These are phyloP conservation scores for Rubus parviflorus DNA, from an alignment of 306 rosid genomes.

Conservation along the genomic window DNA sequence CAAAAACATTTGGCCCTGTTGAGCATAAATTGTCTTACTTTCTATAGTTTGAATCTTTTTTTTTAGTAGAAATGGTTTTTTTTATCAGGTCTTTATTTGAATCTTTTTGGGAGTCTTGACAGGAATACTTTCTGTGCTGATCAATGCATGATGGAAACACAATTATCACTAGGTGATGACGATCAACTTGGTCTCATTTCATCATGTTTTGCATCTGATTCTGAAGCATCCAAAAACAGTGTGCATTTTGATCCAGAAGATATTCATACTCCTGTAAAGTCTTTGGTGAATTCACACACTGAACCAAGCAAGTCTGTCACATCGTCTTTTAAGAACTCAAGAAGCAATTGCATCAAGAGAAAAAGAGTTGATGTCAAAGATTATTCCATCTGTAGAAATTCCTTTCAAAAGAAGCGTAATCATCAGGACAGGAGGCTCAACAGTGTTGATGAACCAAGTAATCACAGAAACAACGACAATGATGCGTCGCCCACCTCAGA, in stretches of 20 bases:
- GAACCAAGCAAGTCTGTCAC: slow-evolving; percentile 33
- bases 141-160: slow-evolving; percentile 50
- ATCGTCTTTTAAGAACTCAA: slow-evolving; percentile 34
- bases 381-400: slow-evolving; percentile 37
- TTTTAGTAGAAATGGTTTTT: not conserved
- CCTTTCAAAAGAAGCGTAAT: slow-evolving; percentile 32
- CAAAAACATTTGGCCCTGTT: not conserved
- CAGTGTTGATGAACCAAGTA: slow-evolving; percentile 25
- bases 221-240: slow-evolving; percentile 43
- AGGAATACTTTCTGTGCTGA: slow-evolving; percentile 33
- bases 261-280: slow-evolving; percentile 34
- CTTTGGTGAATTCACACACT: slow-evolving; percentile 31
- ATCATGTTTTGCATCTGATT: slow-evolving; percentile 60
- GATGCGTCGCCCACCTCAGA: slow-evolving; percentile 28
- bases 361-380: slow-evolving; percentile 35
- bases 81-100: slow-evolving; percentile 36
- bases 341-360: slow-evolving; percentile 26
- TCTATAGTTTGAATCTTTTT: not conserved
- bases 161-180: slow-evolving; percentile 56
- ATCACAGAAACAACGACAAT: slow-evolving; percentile 25
- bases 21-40: not conserved
- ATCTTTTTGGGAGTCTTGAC: slow-evolving; percentile 20
- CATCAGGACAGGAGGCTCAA: slow-evolving; percentile 27
- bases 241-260: slow-evolving; percentile 39
- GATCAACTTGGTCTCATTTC: slow-evolving; percentile 50